Evolutionary conservation across 768 basidiomycete species (phyloP).

Genomic region (Royoungia palumana): DNA sequence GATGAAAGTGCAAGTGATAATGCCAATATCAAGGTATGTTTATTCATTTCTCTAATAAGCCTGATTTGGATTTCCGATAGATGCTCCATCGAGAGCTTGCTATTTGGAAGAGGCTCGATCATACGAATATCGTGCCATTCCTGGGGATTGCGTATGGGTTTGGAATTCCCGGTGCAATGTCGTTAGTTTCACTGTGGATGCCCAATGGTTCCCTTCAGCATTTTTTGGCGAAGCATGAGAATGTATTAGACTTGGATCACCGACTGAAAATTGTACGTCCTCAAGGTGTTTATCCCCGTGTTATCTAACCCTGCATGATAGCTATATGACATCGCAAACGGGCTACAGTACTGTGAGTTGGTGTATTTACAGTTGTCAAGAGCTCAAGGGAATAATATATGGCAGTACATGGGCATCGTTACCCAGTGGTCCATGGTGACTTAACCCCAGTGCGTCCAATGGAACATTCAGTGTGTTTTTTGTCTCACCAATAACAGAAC

Average conservation of each 20-base stretch:
- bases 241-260: not conserved
- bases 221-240: not conserved
- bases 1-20: not conserved
- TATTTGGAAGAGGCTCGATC: slow-evolving; percentile 7
- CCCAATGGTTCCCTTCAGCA: not conserved
- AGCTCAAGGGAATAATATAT: not conserved
- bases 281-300: not conserved
- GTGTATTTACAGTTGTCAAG: not conserved
- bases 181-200: slow-evolving; percentile 1
- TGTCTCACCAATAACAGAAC: not conserved
- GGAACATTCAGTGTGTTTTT: not conserved
- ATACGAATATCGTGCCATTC: slow-evolving; percentile 5
- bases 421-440: not conserved
- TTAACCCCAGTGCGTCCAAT: not conserved
- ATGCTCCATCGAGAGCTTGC: slow-evolving; percentile 27
- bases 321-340: not conserved
- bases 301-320: not conserved
- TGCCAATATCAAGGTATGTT: not conserved
- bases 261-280: not conserved
- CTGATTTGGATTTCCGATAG: not conserved
- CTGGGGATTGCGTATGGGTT: slow-evolving; percentile 16
- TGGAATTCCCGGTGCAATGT: not conserved
- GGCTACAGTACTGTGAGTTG: not conserved
- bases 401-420: not conserved
- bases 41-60: rapidly evolving